These are phyloP conservation scores for Nicotiana sylvestris DNA, from an alignment of 257 asterid genomes.

Conservation along the genomic window DNA sequence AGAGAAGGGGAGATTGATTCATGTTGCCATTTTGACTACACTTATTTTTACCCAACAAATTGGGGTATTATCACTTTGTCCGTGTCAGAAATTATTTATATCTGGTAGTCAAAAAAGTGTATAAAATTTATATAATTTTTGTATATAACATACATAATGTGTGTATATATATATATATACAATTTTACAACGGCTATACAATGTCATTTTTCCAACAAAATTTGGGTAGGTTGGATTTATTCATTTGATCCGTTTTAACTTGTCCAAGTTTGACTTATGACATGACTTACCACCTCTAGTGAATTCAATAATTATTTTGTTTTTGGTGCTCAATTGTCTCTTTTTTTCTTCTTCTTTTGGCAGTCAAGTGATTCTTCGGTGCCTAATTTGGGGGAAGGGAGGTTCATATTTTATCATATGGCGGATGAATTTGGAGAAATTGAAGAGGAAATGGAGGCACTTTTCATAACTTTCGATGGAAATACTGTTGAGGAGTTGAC, in stretches of 20 bases:
- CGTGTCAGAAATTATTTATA: too few relatives aligned
- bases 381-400: constrained; percentile 61
- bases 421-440: constrained; percentile 65
- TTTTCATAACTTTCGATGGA: constrained; percentile 58
- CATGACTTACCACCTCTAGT: not conserved
- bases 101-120: too few relatives aligned
- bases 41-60: not conserved
- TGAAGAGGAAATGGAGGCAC: constrained; percentile 64
- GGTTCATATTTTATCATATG: constrained; percentile 52
- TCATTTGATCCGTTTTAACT: not conserved
- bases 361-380: constrained; percentile 86
- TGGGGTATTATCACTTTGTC: too few relatives aligned
- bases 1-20: not conserved
- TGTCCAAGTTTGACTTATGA: not conserved
- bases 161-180: too few relatives aligned
- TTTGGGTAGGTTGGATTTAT: not conserved
- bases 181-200: too few relatives aligned
- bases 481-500: constrained; percentile 55
- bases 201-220: not conserved
- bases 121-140: too few relatives aligned
- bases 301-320: not conserved
- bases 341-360: constrained; percentile 9
- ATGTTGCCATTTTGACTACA: not conserved
- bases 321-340: not conserved
- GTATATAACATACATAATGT: too few relatives aligned